These are phyloP conservation scores for Fusarium austroafricanum DNA, from an alignment of 2,329 filamentous ascomycete species.

Conservation along the genomic window DNA sequence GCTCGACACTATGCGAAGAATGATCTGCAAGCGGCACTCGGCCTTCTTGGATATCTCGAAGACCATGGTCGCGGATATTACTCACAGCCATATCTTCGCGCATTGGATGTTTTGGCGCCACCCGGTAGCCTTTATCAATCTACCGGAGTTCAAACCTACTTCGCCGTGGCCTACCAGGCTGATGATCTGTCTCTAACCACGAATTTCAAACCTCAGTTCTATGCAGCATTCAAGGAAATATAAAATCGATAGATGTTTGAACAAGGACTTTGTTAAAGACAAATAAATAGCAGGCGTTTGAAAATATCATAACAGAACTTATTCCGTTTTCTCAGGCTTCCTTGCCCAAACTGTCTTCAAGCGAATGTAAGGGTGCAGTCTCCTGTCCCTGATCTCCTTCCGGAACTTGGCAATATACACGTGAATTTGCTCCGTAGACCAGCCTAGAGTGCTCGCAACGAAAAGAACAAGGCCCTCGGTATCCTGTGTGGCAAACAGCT, in stretches of 20 bases:
- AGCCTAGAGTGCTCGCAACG: slow-evolving; percentile 33
- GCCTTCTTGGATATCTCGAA: neutral
- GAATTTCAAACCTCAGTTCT: slow-evolving; percentile 1
- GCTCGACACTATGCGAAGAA: neutral
- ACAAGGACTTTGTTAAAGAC: neutral
- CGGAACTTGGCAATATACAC: slow-evolving; percentile 33
- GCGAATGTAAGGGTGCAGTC: slow-evolving; percentile 23
- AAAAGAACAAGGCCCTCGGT: slow-evolving; percentile 34
- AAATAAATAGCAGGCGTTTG: neutral
- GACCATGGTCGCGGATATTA: neutral
- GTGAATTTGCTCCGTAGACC: slow-evolving; percentile 20
- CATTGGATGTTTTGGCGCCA: neutral
- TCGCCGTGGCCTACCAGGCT: neutral
- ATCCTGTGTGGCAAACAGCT: slow-evolving; percentile 34
- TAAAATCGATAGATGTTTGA: neutral
- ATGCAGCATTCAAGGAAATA: neutral
- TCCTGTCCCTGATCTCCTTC: slow-evolving; percentile 23
- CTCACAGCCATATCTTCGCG: neutral
- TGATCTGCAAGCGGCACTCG: neutral
- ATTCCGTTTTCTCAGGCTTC: slow-evolving; percentile 1
- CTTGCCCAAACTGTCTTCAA: slow-evolving; percentile 16
- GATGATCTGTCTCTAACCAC: neutral
- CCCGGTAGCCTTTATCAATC: neutral
- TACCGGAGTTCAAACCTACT: neutral
- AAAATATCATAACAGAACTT: neutral